A percentile compares a stretch with the other conserved stretches of the same genome.
Conservation (phyloP, 805 yeast genomes). For the Yamadazyma kitorensis region DNA sequence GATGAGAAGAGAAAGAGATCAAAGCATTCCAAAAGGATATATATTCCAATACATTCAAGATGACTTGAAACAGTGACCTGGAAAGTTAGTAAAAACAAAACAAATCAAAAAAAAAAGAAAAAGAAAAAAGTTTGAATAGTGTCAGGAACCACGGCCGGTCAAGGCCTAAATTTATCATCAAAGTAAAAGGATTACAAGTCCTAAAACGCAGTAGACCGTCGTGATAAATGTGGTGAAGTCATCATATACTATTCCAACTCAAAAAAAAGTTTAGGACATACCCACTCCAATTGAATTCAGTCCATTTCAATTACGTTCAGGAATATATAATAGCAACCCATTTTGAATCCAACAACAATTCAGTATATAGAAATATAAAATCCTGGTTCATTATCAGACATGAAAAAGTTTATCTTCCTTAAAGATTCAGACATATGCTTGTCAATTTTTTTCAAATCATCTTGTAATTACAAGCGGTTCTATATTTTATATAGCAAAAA, state of each 20-base stretch:
- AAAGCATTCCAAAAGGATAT: no score
- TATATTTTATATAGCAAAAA: conserved; percentile 15
- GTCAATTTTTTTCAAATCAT: conserved; percentile 78
- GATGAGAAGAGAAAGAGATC: no score
- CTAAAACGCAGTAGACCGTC: conserved; percentile 51
- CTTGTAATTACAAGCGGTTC: conserved; percentile 36
- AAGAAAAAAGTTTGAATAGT: conserved; percentile 1
- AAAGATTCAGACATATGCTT: conserved; percentile 95
- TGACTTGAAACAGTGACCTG: neutral
- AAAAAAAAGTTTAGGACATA: no score
- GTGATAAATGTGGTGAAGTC: conserved; percentile 46
- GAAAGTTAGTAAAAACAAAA: neutral
- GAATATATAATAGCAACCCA: neutral
- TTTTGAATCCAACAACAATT: conserved; percentile 3
- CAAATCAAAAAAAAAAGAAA: neutral
- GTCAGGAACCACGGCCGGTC: conserved; percentile 54
- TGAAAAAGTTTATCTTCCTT: conserved; percentile 59
- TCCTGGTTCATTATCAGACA: conserved; percentile 36
- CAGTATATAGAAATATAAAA: conserved; percentile 14
- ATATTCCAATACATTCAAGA: no score
- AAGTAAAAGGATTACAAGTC: conserved; percentile 42
- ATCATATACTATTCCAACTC: conserved; percentile 42
- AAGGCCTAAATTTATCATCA: conserved; percentile 47
- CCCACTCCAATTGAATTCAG: no score
- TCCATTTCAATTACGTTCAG: no score